phyloP scores from a whole-genome alignment of 1,284 basidiomycete genomes.

The Apiotrichum montevideense region DNA sequence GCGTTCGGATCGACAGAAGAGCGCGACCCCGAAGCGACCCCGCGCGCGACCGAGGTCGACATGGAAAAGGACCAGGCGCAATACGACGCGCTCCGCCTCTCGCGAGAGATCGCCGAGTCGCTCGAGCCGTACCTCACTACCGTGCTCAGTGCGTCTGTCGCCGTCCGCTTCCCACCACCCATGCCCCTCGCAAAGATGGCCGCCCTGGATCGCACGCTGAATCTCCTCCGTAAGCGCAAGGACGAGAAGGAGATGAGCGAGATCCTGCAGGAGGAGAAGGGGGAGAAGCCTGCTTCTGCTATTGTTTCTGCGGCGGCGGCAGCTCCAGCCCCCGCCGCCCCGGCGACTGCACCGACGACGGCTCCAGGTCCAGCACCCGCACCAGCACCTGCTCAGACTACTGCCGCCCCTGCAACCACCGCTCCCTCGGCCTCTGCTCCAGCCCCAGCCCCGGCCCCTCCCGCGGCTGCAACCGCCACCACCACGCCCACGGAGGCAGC shows the following conservation, averaged over 20 bases:
- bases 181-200: slow-evolving; percentile 80
- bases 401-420: background rate
- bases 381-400: background rate
- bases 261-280: slow-evolving; percentile 67
- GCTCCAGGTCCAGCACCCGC: background rate
- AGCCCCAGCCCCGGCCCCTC: too few relatives aligned
- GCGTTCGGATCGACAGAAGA: background rate
- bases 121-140: slow-evolving; percentile 74
- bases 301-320: too few relatives aligned
- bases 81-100: slow-evolving; percentile 49
- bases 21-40: slow-evolving; percentile 5
- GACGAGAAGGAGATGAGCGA: slow-evolving; percentile 66
- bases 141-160: slow-evolving; percentile 84
- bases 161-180: slow-evolving; percentile 81
- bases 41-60: slow-evolving; percentile 55
- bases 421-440: too few relatives aligned
- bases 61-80: slow-evolving; percentile 61
- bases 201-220: slow-evolving; percentile 68
- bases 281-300: too few relatives aligned
- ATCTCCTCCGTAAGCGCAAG: slow-evolving; percentile 62
- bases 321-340: background rate
- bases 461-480: too few relatives aligned
- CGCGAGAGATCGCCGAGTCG: slow-evolving; percentile 57
- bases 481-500: too few relatives aligned
- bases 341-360: background rate